Base-by-base conservation (phyloP, 345 rosid species). In the Acer yangbiense region DNA sequence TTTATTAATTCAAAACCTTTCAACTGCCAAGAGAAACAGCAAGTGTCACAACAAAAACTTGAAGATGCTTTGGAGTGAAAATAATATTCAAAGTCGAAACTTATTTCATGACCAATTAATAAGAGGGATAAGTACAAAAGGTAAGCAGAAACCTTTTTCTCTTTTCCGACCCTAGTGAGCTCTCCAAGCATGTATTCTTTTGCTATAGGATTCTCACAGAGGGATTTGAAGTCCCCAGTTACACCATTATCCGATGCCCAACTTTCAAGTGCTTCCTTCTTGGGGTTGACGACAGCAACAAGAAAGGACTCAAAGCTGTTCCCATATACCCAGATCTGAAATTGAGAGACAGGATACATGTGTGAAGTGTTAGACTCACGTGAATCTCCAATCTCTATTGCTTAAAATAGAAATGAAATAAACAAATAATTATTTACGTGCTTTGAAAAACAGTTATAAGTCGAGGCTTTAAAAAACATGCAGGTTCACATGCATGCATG, bases 231-330 rank as follows among this genome's bases (percentile, higher is more conserved):
- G 69, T 92, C 93, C 69, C 94, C 98, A 25, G 62, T 65, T 35
- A 92, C 77, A 72, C 85, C 87, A 70, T 91, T 89, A 72, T 87
- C 98, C 35, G 73, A 73, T 44, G 98, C 97, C 99, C 99, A 96
- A 43, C 73, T 74, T 82, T 92, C 95, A 1, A 96, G 89, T n/a
- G 86, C 89, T 67, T 85, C 86, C 86, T 85, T 75, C 69, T 89
- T 96, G 76, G 99, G 99, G 85, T 91, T 92, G 43, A 83, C 91
- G 68, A 94, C 92, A n/a, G 98, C 98, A 63, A 97, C 85, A 4
- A 93, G 93, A 88, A 81, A 92, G 14, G 98, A 89, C 86, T 96
- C 97, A n/a, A 82, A 92, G 90, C 99, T 96, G 90, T 85, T 96
- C 43, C 99, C 98, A 61, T 96, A 96, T 20, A 96, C 91, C 98